Percentiles rank a stretch among this genome's conserved stretches.
Evolutionary conservation across 1,284 basidiomycete genomes (phyloP).

Genomic region (Trametes pubescens): DNA sequence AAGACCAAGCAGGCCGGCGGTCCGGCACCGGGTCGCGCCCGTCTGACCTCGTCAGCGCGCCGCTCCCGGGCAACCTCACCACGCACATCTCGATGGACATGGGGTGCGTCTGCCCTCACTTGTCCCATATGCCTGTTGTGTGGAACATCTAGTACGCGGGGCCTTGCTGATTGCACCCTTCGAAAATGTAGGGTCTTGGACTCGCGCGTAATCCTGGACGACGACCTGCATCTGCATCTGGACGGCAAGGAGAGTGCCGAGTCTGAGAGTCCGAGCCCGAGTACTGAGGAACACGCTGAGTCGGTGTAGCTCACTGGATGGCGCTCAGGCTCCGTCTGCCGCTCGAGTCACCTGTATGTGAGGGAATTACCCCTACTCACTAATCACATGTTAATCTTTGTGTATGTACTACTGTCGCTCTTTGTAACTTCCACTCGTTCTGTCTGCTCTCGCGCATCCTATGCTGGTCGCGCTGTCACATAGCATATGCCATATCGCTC

Average conservation of each 20-base stretch:
- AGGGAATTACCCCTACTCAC: background rate
- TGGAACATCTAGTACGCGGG: too few relatives aligned
- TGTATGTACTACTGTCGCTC: background rate
- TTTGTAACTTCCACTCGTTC: background rate
- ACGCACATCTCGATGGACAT: slow-evolving; percentile 11
- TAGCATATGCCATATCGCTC: background rate
- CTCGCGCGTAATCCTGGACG: slow-evolving; percentile 6
- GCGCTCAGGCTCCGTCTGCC: too few relatives aligned
- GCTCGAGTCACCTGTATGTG: background rate
- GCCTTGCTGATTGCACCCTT: background rate
- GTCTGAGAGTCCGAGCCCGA: background rate
- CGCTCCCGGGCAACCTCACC: slow-evolving; percentile 7
- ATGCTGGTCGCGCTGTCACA: background rate
- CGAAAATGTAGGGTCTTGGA: background rate
- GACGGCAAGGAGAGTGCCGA: background rate
- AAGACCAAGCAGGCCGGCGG: background rate
- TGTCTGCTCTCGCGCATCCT: background rate
- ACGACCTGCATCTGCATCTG: background rate
- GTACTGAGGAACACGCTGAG: background rate
- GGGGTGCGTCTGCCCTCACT: background rate
- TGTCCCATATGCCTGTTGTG: too few relatives aligned
- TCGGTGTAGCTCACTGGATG: background rate
- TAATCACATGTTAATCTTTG: background rate
- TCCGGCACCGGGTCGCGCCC: background rate
- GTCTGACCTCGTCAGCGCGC: background rate